These are phyloP conservation scores for Puccinia horiana DNA, from an alignment of 1,284 basidiomycete species.

Conservation along the genomic window DNA sequence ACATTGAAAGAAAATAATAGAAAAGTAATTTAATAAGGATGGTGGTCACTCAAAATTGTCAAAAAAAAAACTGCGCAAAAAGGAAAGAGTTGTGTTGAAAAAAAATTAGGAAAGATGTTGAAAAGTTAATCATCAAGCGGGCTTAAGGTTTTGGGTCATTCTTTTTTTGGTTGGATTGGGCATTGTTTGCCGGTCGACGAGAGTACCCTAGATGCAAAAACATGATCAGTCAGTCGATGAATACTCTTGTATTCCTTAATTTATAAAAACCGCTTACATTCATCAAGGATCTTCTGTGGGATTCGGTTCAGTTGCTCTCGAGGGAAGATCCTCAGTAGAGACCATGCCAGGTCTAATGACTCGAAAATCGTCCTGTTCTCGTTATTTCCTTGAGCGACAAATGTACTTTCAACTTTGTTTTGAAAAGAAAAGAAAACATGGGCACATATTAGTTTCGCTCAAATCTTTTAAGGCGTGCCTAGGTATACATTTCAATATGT, in stretches of 20 bases:
- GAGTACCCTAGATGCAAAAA: constrained; percentile 11
- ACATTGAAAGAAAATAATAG: too few relatives aligned
- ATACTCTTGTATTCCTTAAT: background rate
- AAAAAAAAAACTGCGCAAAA: background rate
- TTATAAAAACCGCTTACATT: constrained; percentile 23
- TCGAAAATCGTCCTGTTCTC: constrained; percentile 97
- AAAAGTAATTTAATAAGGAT: background rate
- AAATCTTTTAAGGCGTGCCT: constrained; percentile 52
- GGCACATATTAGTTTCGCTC: constrained; percentile 56
- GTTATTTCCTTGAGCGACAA: constrained; percentile 71
- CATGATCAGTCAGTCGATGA: background rate
- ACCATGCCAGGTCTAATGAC: constrained; percentile 96
- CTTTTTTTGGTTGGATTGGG: constrained; percentile 13
- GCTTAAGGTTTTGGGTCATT: background rate
- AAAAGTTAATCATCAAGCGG: background rate
- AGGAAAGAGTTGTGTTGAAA: too few relatives aligned
- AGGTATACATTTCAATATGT: background rate
- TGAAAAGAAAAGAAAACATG: background rate
- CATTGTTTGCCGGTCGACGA: constrained; percentile 9
- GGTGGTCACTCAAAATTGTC: background rate
- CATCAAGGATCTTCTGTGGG: constrained; percentile 55
- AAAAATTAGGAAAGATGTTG: background rate
- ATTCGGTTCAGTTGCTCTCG: constrained; percentile 92
- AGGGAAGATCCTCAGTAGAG: constrained; percentile 94
- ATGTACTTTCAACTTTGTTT: constrained; percentile 56